These are phyloP conservation scores for Globisporangium recalcitrans DNA, from an alignment of 352 stramenopile genomes.

Conservation along the genomic window DNA sequence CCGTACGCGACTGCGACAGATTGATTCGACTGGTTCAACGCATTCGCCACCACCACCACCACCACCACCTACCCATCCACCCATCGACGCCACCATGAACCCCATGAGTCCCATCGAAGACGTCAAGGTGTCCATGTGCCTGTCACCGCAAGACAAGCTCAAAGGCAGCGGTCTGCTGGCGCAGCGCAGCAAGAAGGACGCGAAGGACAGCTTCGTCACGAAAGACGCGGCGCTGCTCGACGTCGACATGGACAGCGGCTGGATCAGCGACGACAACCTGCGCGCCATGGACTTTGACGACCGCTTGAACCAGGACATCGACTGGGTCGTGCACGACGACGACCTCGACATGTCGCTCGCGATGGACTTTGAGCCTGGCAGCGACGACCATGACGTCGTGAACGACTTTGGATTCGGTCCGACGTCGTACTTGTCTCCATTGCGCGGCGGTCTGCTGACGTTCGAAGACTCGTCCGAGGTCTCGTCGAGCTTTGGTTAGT, in stretches of 20 bases:
- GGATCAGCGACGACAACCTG: slow-evolving; percentile 80
- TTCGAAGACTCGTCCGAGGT: slow-evolving; percentile 34
- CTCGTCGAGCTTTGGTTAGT: slow-evolving; percentile 74
- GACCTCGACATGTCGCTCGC: slow-evolving; percentile 54
- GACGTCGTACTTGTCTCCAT: slow-evolving; percentile 44
- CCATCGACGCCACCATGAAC: slow-evolving; percentile 4
- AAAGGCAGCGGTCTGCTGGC: slow-evolving; percentile 25
- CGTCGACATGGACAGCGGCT: slow-evolving; percentile 44
- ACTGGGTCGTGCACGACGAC: slow-evolving; percentile 73
- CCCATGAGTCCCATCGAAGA: slow-evolving; percentile 38
- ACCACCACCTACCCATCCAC: not conserved
- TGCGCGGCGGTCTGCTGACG: slow-evolving; percentile 35
- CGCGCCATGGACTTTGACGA: slow-evolving; percentile 72
- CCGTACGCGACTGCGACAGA: slow-evolving; percentile 8
- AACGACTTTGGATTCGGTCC: slow-evolving; percentile 63
- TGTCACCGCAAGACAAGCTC: slow-evolving; percentile 69
- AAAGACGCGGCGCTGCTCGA: slow-evolving; percentile 20
- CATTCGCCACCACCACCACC: not conserved
- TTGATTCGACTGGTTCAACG: not conserved
- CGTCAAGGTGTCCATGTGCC: slow-evolving; percentile 47
- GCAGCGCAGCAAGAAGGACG: slow-evolving; percentile 32
- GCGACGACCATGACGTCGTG: slow-evolving; percentile 35
- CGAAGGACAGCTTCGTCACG: slow-evolving; percentile 20
- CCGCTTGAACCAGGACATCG: slow-evolving; percentile 72
- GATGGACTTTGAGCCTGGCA: slow-evolving; percentile 44